These are phyloP conservation scores for Gossypium australe DNA, from an alignment of 345 rosid genomes.

Conservation along the genomic window DNA sequence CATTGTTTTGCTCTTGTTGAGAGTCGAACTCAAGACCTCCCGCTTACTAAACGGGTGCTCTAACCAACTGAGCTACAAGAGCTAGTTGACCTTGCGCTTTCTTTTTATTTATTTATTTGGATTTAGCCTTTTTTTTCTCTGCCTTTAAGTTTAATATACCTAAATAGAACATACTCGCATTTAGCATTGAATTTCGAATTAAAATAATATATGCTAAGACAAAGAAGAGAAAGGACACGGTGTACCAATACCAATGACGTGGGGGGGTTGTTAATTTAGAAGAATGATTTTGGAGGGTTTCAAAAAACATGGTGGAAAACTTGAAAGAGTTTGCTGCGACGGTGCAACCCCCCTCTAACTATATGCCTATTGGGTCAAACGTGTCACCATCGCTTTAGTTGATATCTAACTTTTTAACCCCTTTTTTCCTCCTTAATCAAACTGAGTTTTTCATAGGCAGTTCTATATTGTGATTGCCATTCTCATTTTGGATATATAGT, in stretches of 20 bases:
- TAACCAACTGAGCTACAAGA: slow-evolving; percentile 99
- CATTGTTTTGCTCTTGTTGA: not conserved
- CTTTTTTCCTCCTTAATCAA: no score
- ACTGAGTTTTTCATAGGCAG: not conserved
- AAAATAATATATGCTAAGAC: not conserved
- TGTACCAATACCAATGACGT: not conserved
- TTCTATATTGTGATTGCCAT: not conserved
- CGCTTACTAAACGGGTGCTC: slow-evolving; percentile 82
- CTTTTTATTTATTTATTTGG: not conserved
- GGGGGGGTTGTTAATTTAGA: no score
- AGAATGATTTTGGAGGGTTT: not conserved
- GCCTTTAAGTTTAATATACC: no score
- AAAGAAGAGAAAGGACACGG: slow-evolving; percentile 21
- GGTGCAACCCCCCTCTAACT: slow-evolving; percentile 50
- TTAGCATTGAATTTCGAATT: no score
- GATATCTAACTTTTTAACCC: slow-evolving; percentile 9
- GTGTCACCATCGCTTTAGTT: slow-evolving; percentile 14
- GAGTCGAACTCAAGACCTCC: not conserved
- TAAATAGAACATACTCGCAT: no score
- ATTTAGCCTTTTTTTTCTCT: no score
- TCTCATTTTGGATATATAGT: not conserved
- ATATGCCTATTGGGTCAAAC: slow-evolving; percentile 32
- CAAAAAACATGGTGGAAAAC: slow-evolving; percentile 13
- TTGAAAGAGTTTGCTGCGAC: slow-evolving; percentile 37
- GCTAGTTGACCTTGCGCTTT: slow-evolving; percentile 10